A percentile compares a stretch with the other conserved stretches of the same genome.
Conservation (phyloP, 495 filamentous ascomycete species). For the Penicillium lagena region DNA sequence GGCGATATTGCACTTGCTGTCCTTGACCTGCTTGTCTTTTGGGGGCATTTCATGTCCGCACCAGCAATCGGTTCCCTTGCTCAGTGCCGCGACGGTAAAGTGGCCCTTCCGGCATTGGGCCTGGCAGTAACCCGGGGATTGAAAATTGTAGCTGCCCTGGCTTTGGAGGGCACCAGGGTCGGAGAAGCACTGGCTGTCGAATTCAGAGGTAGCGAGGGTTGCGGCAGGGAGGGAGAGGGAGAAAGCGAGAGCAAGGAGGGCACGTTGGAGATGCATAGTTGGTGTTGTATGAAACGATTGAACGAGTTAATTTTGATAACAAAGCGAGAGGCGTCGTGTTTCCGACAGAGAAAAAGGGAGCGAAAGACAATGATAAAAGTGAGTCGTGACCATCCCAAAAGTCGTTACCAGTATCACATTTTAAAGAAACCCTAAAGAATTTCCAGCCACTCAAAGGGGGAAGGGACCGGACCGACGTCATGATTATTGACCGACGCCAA, state of each 20-base stretch:
- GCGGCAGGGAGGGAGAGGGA: conserved; percentile 22
- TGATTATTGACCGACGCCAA: too few species aligned
- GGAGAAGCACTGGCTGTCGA: conserved; percentile 23
- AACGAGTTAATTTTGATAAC: too few species aligned
- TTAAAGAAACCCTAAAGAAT: too few species aligned
- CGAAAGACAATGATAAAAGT: too few species aligned
- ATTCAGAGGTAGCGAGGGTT: conserved; percentile 11
- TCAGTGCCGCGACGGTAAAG: conserved; percentile 25
- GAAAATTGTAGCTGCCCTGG: conserved; percentile 17
- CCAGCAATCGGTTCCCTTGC: conserved; percentile 24
- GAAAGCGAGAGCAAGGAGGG: background rate
- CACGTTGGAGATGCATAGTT: conserved; percentile 9
- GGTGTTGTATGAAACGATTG: background rate
- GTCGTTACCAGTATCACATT: too few species aligned
- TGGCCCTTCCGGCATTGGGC: conserved; percentile 17
- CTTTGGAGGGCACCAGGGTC: conserved; percentile 14
- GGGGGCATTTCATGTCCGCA: conserved; percentile 30
- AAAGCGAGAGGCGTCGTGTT: too few species aligned
- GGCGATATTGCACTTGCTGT: conserved; percentile 21
- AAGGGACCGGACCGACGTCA: too few species aligned
- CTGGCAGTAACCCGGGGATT: conserved; percentile 25
- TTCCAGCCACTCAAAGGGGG: too few species aligned
- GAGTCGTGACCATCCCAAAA: too few species aligned
- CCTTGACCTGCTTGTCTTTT: conserved; percentile 17
- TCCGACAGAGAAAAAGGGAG: too few species aligned